Conservation (phyloP, 2,329 filamentous ascomycete species). For the Stenocarpella maydis region DNA sequence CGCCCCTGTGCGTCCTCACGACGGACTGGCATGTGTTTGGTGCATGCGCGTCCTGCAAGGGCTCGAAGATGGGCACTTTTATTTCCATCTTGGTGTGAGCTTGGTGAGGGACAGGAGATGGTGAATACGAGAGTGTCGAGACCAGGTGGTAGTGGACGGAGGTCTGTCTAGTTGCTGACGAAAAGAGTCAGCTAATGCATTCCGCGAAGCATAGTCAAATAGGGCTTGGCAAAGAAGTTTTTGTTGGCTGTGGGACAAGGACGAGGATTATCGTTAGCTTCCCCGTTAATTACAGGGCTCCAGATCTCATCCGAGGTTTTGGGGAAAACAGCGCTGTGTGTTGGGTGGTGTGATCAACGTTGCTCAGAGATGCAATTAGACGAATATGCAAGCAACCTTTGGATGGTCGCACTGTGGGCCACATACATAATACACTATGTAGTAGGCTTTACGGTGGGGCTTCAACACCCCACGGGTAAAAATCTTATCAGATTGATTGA, state of each 20-base stretch:
- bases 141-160: not conserved
- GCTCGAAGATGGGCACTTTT: conserved; percentile 11
- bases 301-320: no score
- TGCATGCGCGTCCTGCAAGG: not conserved
- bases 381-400: not conserved
- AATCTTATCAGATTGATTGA: conserved; percentile 19
- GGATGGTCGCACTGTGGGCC: no score
- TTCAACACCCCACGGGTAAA: not conserved
- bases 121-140: not conserved
- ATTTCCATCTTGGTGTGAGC: not conserved
- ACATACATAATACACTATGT: no score
- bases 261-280: no score
- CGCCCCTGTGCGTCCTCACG: conserved; percentile 12
- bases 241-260: no score
- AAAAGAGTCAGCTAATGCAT: not conserved
- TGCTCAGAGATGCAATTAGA: not conserved
- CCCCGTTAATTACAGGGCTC: not conserved
- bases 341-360: not conserved
- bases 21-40: conserved; percentile 16
- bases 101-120: not conserved
- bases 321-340: not conserved
- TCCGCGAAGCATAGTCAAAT: not conserved
- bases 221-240: not conserved
- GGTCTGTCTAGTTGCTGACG: not conserved
- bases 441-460: not conserved